Conservation (phyloP, 768 basidiomycete genomes). For the Daedaleopsis sinensis region DNA sequence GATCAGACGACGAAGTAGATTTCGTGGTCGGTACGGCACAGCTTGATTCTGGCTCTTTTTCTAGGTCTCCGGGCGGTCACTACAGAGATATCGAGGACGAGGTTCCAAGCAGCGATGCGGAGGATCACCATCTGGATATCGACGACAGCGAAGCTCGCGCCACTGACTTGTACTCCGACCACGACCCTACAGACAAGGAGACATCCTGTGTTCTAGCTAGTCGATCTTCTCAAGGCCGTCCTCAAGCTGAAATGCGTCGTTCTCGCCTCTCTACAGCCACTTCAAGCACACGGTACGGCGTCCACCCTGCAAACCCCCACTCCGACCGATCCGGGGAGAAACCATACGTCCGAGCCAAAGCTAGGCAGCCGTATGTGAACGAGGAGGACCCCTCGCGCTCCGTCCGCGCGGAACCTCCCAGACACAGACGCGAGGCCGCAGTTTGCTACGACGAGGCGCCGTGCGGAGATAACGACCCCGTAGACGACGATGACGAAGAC, state of each 20-base stretch:
- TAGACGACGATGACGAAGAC: constrained; percentile 12
- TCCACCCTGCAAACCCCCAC: too few relatives aligned
- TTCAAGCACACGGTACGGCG: too few relatives aligned
- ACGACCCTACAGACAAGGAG: too few relatives aligned
- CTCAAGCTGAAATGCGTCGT: too few relatives aligned
- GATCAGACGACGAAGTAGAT: constrained; percentile 26
- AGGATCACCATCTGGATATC: not conserved
- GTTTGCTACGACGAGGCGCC: not conserved
- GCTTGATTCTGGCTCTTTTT: not conserved
- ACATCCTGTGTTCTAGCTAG: too few relatives aligned
- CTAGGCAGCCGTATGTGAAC: too few relatives aligned
- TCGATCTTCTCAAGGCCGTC: too few relatives aligned
- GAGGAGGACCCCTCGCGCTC: too few relatives aligned
- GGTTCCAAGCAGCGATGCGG: not conserved
- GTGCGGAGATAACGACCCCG: not conserved
- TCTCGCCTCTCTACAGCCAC: too few relatives aligned
- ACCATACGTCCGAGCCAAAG: too few relatives aligned
- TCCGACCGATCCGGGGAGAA: too few relatives aligned
- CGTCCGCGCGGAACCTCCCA: not conserved
- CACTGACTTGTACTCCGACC: not conserved
- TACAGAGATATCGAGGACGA: not conserved
- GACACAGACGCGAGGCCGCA: not conserved
- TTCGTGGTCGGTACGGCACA: constrained; percentile 19
- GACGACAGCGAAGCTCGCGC: not conserved
- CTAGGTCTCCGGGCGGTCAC: not conserved